phyloP scores from a whole-genome alignment of 148 eudicot genomes.

The Linanthus parryae region DNA sequence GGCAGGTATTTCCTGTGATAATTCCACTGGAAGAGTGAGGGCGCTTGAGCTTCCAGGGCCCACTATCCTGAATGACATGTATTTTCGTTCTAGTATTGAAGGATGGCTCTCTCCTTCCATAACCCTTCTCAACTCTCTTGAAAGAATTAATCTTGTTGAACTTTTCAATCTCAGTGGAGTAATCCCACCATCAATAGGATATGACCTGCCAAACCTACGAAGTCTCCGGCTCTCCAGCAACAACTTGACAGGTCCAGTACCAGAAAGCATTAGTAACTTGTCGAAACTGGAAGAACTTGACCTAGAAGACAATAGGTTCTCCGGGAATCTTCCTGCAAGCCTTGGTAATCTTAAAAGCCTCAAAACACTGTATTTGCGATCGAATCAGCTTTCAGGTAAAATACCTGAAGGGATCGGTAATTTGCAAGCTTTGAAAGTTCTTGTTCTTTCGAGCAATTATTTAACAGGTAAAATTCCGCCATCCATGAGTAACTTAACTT shows the following conservation, averaged over 20 bases:
- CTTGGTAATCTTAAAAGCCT: neutral
- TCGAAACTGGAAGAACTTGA: neutral
- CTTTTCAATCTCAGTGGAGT: no score
- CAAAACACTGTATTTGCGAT: neutral
- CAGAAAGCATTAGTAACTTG: neutral
- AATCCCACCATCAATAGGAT: neutral
- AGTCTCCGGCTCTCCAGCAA: neutral
- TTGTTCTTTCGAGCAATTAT: constrained; percentile 3
- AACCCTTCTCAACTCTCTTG: neutral
- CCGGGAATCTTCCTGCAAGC: neutral
- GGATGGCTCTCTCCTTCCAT: constrained; percentile 1
- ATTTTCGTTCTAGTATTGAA: no score
- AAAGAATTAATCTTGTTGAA: neutral
- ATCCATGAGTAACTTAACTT: neutral
- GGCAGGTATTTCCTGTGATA: constrained; percentile 45
- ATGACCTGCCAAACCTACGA: neutral
- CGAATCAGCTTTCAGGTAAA: neutral
- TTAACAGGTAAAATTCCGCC: neutral
- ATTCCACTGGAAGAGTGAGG: constrained; percentile 39
- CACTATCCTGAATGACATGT: no score
- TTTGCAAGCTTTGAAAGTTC: neutral
- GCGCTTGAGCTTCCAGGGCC: constrained; percentile 40
- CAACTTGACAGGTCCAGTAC: constrained; percentile 1
- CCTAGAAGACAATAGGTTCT: neutral
- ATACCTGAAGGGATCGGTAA: constrained; percentile 1